Base-by-base conservation (phyloP, 768 basidiomycete genomes). In the Hemileccinum rubropunctum region DNA sequence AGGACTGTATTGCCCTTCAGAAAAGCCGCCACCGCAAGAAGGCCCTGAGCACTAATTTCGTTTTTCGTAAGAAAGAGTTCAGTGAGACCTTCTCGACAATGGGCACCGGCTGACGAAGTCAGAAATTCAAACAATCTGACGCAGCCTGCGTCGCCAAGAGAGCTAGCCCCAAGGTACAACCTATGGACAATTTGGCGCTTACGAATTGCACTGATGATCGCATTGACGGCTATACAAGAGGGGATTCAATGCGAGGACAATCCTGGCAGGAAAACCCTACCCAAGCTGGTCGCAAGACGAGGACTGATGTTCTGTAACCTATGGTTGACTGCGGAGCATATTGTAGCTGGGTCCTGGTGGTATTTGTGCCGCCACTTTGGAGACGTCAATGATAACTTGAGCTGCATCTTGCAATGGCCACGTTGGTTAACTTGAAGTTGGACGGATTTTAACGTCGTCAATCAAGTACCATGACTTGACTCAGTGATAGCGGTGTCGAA, bases 1-100 rank as follows among this genome's bases (percentile, higher is more conserved):
- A 87, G 59, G 20, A 67, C 57, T 0, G 48, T 54, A 56, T 83
- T 84, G 9, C 67, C 67, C 42, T 65, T 66, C 27, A 87, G 51
- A 60, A 82, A 86, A 34, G 67, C 59, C 6, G 75, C 60, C 36
- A 87, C 76, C n/a, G 79, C 76, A 40, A 71, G 60, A 5, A 87
- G 72, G 6, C 83, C 82, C 32, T 62, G 61, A 57, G 83, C 73
- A 9, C 82, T 77, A 26, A 87, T 79, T 9, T 62, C 61, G 51
- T 82, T 84, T 3, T 73, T 71, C 45, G 82, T 84, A 47, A 87
- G 70, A 52, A 73, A 76, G 28, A 87, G 78, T 56, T 83, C 79
- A 2, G 68, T 65, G 48, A 87, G 74, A 42, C 55, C 44, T 6
- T 60, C 54, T 41, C 60, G 62, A 55, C 80, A 72, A 48, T 62